Conservation (phyloP, 306 rosid genomes). For the Cucurbita ficifolia region DNA sequence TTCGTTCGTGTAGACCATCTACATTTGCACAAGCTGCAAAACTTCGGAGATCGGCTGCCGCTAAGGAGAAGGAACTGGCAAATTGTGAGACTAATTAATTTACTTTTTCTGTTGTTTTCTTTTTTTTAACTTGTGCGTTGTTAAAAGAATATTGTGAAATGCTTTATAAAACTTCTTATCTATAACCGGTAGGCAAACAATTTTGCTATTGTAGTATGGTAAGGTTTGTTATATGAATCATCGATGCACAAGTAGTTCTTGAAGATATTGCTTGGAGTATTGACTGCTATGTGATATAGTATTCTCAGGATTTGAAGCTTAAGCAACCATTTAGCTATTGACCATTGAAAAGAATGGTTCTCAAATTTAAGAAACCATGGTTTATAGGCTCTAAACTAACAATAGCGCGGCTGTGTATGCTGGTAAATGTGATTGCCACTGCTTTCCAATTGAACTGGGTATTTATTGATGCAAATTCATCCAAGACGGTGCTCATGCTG, state of each 20-base stretch:
- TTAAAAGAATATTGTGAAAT: not conserved
- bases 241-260: not conserved
- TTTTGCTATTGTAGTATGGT: not conserved
- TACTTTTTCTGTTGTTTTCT: not conserved
- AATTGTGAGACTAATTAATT: conserved; percentile 40
- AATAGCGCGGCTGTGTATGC: not conserved
- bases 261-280: not conserved
- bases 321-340: not conserved
- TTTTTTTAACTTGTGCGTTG: not conserved
- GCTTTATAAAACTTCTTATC: not conserved
- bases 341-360: not conserved
- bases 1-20: conserved; percentile 47
- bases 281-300: not conserved
- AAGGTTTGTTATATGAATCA: not conserved
- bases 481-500: not conserved
- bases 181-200: not conserved
- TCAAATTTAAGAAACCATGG: not conserved
- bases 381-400: not conserved
- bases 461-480: not conserved
- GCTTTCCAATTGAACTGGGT: not conserved
- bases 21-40: conserved; percentile 88
- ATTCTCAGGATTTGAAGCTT: not conserved
- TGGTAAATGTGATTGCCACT: not conserved
- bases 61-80: conserved; percentile 77
- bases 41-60: conserved; percentile 58